phyloP scores from a whole-genome alignment of 23 red algal genomes.

The Pyropia yezoensis region DNA sequence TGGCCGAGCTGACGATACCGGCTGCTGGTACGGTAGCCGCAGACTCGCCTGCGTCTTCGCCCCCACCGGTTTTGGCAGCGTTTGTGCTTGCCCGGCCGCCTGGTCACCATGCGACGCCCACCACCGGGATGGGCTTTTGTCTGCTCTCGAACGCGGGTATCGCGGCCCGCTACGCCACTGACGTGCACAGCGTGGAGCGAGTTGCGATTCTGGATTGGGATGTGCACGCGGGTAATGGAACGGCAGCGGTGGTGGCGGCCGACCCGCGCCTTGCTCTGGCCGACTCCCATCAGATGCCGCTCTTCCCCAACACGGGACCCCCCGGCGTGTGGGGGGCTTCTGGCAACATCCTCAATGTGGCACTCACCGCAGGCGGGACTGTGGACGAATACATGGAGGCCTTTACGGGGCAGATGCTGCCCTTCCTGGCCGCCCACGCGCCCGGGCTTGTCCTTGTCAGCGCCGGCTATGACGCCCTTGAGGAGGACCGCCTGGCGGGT shows the following conservation, averaged over 20 bases:
- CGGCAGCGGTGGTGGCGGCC: conserved; percentile 18
- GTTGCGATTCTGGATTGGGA: conserved; percentile 26
- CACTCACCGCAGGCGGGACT: conserved; percentile 30
- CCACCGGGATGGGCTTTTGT: conserved; percentile 9
- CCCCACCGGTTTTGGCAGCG: background rate
- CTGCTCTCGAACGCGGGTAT: conserved; percentile 1
- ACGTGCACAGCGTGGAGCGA: background rate
- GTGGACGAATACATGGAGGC: conserved; percentile 38
- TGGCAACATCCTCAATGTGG: conserved; percentile 73
- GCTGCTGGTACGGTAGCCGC: background rate
- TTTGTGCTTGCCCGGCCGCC: conserved; percentile 75
- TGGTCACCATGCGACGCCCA: conserved; percentile 90
- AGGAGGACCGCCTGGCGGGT: conserved; percentile 69
- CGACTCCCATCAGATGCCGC: conserved; percentile 75
- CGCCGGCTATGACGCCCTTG: conserved; percentile 92
- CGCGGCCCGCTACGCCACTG: background rate
- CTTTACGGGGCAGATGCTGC: conserved; percentile 50
- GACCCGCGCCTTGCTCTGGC: conserved; percentile 41
- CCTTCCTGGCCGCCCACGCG: conserved; percentile 19
- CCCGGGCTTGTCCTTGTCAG: conserved; percentile 74
- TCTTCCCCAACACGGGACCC: conserved; percentile 79
- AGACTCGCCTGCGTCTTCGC: too few species aligned
- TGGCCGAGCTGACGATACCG: background rate
- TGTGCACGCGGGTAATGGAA: conserved; percentile 31
- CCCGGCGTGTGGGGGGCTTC: conserved; percentile 23